These are phyloP conservation scores for Leptographium radiaticola DNA, from an alignment of 2,329 filamentous ascomycete genomes.

Conservation along the genomic window DNA sequence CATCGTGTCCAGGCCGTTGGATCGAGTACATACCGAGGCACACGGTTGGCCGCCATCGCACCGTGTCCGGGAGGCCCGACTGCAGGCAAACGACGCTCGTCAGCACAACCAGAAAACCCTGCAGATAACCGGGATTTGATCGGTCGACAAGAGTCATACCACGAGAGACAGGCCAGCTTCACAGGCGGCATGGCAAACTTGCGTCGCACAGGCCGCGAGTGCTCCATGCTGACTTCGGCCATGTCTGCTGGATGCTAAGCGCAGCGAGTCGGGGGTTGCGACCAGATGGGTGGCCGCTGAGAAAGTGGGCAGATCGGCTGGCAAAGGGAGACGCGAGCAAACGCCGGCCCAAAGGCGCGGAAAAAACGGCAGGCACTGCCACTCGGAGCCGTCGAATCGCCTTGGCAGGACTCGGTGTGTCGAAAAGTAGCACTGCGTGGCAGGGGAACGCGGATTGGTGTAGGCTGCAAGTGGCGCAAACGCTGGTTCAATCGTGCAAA, in stretches of 20 bases:
- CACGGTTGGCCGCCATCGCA: conserved; percentile 13
- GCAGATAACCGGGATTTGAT: not conserved
- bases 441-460: not conserved
- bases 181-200: conserved; percentile 34
- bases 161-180: conserved; percentile 36
- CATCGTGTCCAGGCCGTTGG: too few relatives aligned
- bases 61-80: conserved; percentile 14
- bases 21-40: conserved; percentile 7
- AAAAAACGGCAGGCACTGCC: not conserved
- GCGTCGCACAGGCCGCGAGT: conserved; percentile 8
- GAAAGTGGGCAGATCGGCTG: not conserved
- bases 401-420: too few relatives aligned
- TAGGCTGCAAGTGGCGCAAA: not conserved
- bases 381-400: not conserved
- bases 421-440: too few relatives aligned
- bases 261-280: not conserved
- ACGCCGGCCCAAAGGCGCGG: not conserved
- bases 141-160: conserved; percentile 18
- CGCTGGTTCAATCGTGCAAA: not conserved
- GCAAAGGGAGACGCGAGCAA: not conserved
- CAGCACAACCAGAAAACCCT: not conserved
- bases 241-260: not conserved
- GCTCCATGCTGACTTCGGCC: conserved; percentile 5
- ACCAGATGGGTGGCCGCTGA: not conserved
- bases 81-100: not conserved